phyloP scores from a whole-genome alignment of 2,329 filamentous ascomycete genomes.

The Trichoderma cornu-damae region DNA sequence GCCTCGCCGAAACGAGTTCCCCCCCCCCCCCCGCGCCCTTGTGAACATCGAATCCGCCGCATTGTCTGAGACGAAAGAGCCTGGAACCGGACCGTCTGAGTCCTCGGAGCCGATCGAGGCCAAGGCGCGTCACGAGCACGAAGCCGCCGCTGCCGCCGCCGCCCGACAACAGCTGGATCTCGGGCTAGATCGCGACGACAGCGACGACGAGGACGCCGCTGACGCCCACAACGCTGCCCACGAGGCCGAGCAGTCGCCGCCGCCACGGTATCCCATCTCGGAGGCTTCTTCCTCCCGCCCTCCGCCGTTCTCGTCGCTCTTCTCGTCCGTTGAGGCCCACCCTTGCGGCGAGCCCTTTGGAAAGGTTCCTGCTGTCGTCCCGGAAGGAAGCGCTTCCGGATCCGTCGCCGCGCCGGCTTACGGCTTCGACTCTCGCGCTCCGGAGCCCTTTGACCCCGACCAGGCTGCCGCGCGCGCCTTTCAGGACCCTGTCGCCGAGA shows the following conservation, averaged over 20 bases:
- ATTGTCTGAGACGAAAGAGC: conserved; percentile 35
- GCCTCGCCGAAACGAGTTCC: conserved; percentile 18
- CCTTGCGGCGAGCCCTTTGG: conserved; percentile 30
- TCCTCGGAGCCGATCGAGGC: conserved; percentile 34
- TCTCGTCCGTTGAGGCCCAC: conserved; percentile 38
- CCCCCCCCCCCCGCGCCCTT: conserved; percentile 14
- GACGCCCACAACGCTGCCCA: conserved; percentile 21
- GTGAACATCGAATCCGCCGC: conserved; percentile 32
- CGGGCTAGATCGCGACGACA: conserved; percentile 20
- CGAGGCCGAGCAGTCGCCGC: conserved; percentile 45
- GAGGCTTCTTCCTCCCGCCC: conserved; percentile 50
- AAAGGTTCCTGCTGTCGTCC: conserved; percentile 30
- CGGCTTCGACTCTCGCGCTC: conserved; percentile 36
- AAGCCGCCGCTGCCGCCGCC: conserved; percentile 21
- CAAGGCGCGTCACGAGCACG: conserved; percentile 26
- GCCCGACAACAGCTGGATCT: conserved; percentile 22
- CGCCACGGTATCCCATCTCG: conserved; percentile 55
- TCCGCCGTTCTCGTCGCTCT: conserved; percentile 59
- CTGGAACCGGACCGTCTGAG: conserved; percentile 33
- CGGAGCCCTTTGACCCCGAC: conserved; percentile 36
- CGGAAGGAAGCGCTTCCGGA: conserved; percentile 31
- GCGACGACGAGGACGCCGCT: conserved; percentile 23
- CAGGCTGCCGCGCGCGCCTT: conserved; percentile 37
- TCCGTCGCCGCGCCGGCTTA: conserved; percentile 52
- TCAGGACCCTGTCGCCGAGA: conserved; percentile 60